phyloP scores from a whole-genome alignment of 768 basidiomycete genomes.

The Auriscalpium orientale region DNA sequence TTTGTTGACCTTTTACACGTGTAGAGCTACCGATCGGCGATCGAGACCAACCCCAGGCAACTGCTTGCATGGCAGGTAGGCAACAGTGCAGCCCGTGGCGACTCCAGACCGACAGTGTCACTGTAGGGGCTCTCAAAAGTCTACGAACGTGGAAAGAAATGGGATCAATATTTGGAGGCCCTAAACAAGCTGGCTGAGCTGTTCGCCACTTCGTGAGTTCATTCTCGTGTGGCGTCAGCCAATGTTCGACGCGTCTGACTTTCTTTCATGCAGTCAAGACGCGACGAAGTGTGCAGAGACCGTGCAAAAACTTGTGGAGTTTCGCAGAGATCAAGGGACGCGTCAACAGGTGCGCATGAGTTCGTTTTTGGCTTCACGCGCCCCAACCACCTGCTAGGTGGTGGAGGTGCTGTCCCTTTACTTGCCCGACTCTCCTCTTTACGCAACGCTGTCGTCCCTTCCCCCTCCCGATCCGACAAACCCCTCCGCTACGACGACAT shows the following conservation, averaged over 20 bases:
- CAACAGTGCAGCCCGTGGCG: neutral
- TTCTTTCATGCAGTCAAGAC: conserved; percentile 31
- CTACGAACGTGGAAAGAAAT: conserved; percentile 57
- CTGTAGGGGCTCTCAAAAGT: conserved; percentile 62
- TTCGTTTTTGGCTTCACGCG: neutral
- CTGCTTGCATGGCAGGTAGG: conserved; percentile 80
- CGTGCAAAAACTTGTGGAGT: conserved; percentile 67
- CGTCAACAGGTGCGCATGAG: conserved; percentile 40
- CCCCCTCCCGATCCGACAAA: conserved; percentile 73
- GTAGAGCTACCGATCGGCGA: conserved; percentile 81
- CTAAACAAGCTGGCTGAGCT: conserved; percentile 52
- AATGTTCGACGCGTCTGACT: too few relatives aligned
- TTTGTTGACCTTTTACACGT: conserved; percentile 14
- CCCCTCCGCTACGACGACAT: conserved; percentile 54
- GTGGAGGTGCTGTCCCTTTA: conserved; percentile 58
- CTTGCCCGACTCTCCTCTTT: conserved; percentile 67
- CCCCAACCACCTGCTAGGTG: conserved; percentile 37
- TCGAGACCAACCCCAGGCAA: conserved; percentile 57
- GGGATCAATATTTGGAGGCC: conserved; percentile 48
- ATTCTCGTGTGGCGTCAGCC: neutral
- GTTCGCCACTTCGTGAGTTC: conserved; percentile 49
- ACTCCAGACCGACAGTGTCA: neutral
- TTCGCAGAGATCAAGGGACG: conserved; percentile 54
- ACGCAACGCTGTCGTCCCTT: conserved; percentile 52
- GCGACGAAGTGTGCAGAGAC: conserved; percentile 71